Base-by-base conservation (phyloP, 1,284 basidiomycete genomes). In the Amylostereum areolatum region DNA sequence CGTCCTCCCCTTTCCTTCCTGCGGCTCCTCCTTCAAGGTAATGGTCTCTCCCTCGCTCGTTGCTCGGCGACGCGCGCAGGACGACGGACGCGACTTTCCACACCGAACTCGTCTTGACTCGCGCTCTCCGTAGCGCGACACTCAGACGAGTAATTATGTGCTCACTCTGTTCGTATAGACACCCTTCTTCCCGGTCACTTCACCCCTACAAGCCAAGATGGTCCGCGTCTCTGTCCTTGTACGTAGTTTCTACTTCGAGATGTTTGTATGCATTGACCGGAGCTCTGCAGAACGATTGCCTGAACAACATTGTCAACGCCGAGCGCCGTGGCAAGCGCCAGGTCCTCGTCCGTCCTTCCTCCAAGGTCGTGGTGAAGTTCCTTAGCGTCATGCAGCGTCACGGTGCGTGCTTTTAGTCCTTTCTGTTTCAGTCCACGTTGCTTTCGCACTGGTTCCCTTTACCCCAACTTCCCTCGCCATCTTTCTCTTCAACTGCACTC, bases 221-320 rank as follows among this genome's bases (percentile, higher is more conserved):
- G 88, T 91, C 65, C 88, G 89, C 73, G 77, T 90, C 47, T 91
- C 89, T 59, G 89, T 91, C 62, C 73, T 91, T 57, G 85, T 89
- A 66, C 67, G 85, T 78, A 8, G 27, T 31, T 43, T 10, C 12
- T 12, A 18, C 54, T 10, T 30, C 24, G n/a, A n/a, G n/a, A 48
- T 7, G 43, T 50, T 36, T 56, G 40, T 51, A 36, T 11, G 27
- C 25, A 24, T 40, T 36, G n/a, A 43, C 1, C 48, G 48, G 27
- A 27, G 33, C 10, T 24, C 4, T 49, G n/a, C 52, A 89, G 82
- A 92, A 91, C 66, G 90, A 92, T 73, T 89, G 87, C 76, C 74
- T 90, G 78, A 96, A 96, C 83, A 94, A 91, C 82, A 96, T 97
- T 61, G 90, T 95, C 85, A 97, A 97, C 63, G 94, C 95, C 65